Base-by-base conservation (phyloP, 768 basidiomycete species). In the Lactifluus hygrophoroides region DNA sequence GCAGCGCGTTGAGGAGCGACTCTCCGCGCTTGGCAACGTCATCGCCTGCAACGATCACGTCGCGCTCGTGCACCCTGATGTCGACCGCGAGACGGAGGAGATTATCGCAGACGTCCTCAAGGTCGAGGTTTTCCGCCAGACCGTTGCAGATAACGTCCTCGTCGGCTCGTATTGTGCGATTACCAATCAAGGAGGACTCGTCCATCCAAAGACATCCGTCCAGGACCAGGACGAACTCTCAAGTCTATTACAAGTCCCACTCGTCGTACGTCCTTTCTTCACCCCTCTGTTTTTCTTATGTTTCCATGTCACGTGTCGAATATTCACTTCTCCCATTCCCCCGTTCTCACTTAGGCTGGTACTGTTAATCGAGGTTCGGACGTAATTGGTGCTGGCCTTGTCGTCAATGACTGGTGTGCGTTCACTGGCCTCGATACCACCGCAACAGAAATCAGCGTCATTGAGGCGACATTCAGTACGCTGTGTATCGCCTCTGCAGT, bases 371-470 rank as follows among this genome's bases (percentile, higher is more conserved):
- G 96, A 69, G 96, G 96, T 67, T 96, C 94, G 47, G 96, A 98
- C 67, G 94, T 98, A 37, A 86, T 99, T 64, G 96, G 96, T 30
- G 96, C 95, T 9, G 96, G 96, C 30, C 79, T 98, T 34, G 93
- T 99, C 56, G 96, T 98, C 57, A 99, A 99, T 68, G 96, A 98
- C 71, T 98, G 96, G 96, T 92, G 90, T 75, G 96, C 96, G 10
- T 98, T 98, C 74, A 93, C 94, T n/a, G 96, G 96, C 35, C 79
- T 96, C 28, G 96, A 99, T 69, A 98, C 96, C 60, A 99, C 96
- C n/a, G 96, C 96, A 40, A 98, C 95, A 53, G 96, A 99, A 73
- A 92, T 98, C 71, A 90, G 88, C 66, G 95, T 99, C 38, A 96
- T 98, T 66, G 96, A 99, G 71, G 94, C 94, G 27, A 80, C 93